Conservation (phyloP, 2,329 filamentous ascomycete genomes). For the Lasiodiplodia theobromae region DNA sequence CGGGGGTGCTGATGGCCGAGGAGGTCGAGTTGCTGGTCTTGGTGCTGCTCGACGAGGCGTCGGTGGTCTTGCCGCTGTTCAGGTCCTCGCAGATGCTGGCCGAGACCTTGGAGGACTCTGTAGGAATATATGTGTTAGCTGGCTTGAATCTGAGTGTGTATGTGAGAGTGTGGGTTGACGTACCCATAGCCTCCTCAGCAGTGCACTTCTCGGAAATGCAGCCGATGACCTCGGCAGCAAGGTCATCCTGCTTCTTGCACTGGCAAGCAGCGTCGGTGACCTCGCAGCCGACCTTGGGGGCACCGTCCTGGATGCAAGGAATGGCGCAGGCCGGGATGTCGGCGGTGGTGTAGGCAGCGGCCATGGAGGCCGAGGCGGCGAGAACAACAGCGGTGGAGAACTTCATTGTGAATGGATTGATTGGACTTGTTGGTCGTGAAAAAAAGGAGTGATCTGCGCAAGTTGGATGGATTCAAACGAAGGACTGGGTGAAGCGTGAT, state of each 20-base stretch:
- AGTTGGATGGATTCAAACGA: conserved; percentile 11
- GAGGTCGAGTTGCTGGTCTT: conserved; percentile 2
- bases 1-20: conserved; percentile 3
- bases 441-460: conserved; percentile 6
- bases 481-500: conserved; percentile 8
- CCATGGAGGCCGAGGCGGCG: conserved; percentile 27
- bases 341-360: conserved; percentile 26
- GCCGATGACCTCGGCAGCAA: conserved; percentile 48
- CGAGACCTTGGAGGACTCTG: conserved; percentile 20
- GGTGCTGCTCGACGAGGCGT: neutral
- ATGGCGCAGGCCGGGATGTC: conserved; percentile 46
- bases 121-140: too few species aligned
- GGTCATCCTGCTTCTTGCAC: conserved; percentile 54
- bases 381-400: conserved; percentile 18
- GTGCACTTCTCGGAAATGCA: conserved; percentile 51
- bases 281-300: conserved; percentile 56
- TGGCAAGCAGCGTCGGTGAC: conserved; percentile 59
- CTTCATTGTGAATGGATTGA: conserved; percentile 17
- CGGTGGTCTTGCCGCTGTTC: conserved; percentile 9
- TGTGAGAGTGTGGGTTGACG: conserved; percentile 31
- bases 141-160: neutral
- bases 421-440: neutral
- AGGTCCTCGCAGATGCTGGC: conserved; percentile 15
- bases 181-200: conserved; percentile 48
- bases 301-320: conserved; percentile 56